These are phyloP conservation scores for Amylostereum areolatum DNA, from an alignment of 1,284 basidiomycete species.

Conservation along the genomic window DNA sequence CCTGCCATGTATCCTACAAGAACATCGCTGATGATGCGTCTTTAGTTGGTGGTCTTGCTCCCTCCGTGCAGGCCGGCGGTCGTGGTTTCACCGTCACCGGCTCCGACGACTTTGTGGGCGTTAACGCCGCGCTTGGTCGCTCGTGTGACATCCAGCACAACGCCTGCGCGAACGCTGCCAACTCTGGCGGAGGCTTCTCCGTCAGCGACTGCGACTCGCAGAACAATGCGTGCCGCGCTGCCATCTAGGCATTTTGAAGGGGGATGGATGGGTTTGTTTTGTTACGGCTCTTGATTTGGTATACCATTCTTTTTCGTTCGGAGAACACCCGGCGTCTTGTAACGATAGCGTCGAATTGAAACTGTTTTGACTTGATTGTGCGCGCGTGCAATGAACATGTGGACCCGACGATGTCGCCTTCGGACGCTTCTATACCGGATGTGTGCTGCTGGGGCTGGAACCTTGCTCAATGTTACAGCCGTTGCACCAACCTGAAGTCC, in stretches of 20 bases:
- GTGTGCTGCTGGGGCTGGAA: no score
- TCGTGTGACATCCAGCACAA: conserved; percentile 55
- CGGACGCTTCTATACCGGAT: no score
- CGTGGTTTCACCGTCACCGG: conserved; percentile 38
- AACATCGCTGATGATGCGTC: background rate
- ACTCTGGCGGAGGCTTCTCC: conserved; percentile 16
- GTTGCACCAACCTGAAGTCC: no score
- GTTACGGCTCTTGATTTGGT: no score
- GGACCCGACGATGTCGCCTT: no score
- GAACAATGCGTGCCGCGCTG: conserved; percentile 17
- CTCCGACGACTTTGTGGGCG: conserved; percentile 41
- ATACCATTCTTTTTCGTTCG: no score
- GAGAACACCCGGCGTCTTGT: no score
- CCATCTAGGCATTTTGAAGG: background rate
- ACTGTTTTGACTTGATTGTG: no score
- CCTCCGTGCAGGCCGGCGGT: conserved; percentile 37
- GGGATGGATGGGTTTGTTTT: no score
- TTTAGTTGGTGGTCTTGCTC: conserved; percentile 36
- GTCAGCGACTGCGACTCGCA: conserved; percentile 20
- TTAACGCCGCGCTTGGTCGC: conserved; percentile 45
- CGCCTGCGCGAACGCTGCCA: conserved; percentile 19
- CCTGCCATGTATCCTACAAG: background rate
- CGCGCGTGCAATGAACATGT: no score
- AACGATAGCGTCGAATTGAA: no score
- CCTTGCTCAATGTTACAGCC: no score